A percentile compares a stretch with the other conserved stretches of the same genome.
phyloP scores from a whole-genome alignment of 768 basidiomycete species.

The Filobasidium floriforme region DNA sequence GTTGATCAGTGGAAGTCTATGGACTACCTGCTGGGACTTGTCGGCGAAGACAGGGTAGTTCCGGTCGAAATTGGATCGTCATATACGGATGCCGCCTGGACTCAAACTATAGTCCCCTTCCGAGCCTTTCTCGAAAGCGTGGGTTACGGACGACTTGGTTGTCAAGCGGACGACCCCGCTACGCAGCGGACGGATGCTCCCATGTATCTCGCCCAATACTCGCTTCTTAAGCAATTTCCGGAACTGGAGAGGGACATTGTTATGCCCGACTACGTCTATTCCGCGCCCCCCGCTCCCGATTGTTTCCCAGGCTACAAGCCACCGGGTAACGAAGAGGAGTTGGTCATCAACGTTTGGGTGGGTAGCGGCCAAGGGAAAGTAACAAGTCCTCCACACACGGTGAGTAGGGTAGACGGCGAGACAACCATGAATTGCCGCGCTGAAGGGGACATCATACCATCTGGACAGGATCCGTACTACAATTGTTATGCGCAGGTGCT shows the following conservation, averaged over 20 bases:
- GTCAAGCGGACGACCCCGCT: background rate
- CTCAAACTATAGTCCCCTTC: conserved; percentile 69
- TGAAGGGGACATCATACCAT: background rate
- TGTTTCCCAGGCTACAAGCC: conserved; percentile 55
- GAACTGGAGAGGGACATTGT: conserved; percentile 63
- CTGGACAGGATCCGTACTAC: conserved; percentile 74
- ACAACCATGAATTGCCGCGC: background rate
- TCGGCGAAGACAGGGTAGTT: conserved; percentile 74
- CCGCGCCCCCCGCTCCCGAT: conserved; percentile 50
- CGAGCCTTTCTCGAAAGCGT: conserved; percentile 57
- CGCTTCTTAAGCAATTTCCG: conserved; percentile 77
- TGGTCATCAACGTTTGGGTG: conserved; percentile 43
- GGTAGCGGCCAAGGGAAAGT: conserved; percentile 53
- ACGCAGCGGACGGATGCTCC: background rate
- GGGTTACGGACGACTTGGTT: conserved; percentile 35
- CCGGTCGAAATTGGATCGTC: conserved; percentile 84
- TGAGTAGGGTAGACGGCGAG: conserved; percentile 45
- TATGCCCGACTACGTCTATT: conserved; percentile 84
- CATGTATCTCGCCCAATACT: conserved; percentile 82
- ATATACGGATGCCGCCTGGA: conserved; percentile 74
- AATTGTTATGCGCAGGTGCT: conserved; percentile 87
- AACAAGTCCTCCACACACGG: conserved; percentile 80
- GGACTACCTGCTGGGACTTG: conserved; percentile 60
- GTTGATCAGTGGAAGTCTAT: conserved; percentile 63
- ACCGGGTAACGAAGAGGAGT: conserved; percentile 54